phyloP scores from a whole-genome alignment of 345 rosid genomes.

The Passiflora organensis region DNA sequence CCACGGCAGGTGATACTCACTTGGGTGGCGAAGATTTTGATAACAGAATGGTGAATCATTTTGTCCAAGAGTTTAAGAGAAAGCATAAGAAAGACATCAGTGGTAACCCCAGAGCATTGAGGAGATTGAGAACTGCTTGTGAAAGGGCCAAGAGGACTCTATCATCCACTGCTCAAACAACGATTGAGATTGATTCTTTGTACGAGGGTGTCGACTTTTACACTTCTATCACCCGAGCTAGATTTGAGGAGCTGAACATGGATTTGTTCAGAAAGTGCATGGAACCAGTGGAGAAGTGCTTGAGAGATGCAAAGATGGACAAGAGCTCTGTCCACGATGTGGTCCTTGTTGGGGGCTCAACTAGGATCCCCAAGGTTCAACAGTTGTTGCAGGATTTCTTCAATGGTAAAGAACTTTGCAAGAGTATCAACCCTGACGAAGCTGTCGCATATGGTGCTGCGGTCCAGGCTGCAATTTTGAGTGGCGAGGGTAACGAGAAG shows the following conservation, averaged over 20 bases:
- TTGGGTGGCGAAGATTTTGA: conserved; percentile 27
- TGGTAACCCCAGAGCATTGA: conserved; percentile 29
- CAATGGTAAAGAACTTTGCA: conserved; percentile 34
- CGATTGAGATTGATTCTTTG: conserved; percentile 29
- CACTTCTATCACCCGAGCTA: conserved; percentile 26
- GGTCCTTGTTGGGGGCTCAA: conserved; percentile 31
- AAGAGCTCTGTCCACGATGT: conserved; percentile 26
- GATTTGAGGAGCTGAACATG: conserved; percentile 32
- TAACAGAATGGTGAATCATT: conserved; percentile 28
- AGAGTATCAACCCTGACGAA: conserved; percentile 39
- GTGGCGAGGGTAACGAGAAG: conserved; percentile 63
- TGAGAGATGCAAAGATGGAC: conserved; percentile 33
- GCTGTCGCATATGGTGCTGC: conserved; percentile 70
- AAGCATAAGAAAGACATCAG: conserved; percentile 29
- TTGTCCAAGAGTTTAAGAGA: conserved; percentile 29
- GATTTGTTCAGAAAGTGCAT: conserved; percentile 32
- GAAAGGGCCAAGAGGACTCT: conserved; percentile 32
- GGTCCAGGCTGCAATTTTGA: conserved; percentile 57
- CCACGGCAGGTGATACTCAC: conserved; percentile 24
- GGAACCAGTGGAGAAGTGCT: conserved; percentile 33
- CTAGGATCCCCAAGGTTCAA: conserved; percentile 29
- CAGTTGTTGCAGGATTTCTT: conserved; percentile 31
- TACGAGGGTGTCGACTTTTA: conserved; percentile 29
- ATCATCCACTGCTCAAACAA: conserved; percentile 28
- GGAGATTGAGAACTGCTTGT: conserved; percentile 34